Evolutionary conservation across 768 basidiomycete species (phyloP), one percentile per base, ranked within the genome.

Genomic region (Tremella mesenterica): DNA sequence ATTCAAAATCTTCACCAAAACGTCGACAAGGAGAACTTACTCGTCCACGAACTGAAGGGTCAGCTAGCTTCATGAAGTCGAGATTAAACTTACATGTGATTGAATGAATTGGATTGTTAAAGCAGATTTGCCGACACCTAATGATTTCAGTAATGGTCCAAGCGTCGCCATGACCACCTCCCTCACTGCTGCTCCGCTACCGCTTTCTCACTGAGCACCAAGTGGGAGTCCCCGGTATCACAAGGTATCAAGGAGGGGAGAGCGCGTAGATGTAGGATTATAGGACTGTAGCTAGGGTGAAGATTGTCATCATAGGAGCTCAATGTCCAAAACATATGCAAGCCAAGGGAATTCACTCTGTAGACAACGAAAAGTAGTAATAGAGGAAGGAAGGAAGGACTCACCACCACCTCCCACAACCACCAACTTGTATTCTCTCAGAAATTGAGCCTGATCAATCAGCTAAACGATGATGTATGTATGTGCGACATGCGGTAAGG

Each of bases 21-120:
- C n/a, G 10, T 14, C 8, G 25, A n/a, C 14, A 10, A 16, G 41
- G 12, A 28, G 12, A 18, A 58, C 67, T 59, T 38, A 72, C 67
- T 73, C 71, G 43, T 73, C 69, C 16, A 73, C 71, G 48, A 73
- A 73, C 71, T 72, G 51, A 12, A 14, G 0, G 28, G 46, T 64
- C 51, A 65, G 65, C 60, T 20, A 25, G 43, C 12, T 26, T 14
- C 29, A 23, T 28, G 28, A 36, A 27, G 18, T 36, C 10, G 33
- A 14, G 36, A 14, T 18, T 20, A 49, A 18, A 51, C 64, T 58
- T 39, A 69, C 70, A 59, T 73, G 72, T 25, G 63, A 65, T 46
- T 97, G 93, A 63, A 96, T 95, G 78, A 96, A 97, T 73, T 96
- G 93, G 66, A 96, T 95, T 47, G 93, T 96, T 75, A 95, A 74